Conservation (phyloP, 2,329 filamentous ascomycete species). For the Sordariomycetes sp. region DNA sequence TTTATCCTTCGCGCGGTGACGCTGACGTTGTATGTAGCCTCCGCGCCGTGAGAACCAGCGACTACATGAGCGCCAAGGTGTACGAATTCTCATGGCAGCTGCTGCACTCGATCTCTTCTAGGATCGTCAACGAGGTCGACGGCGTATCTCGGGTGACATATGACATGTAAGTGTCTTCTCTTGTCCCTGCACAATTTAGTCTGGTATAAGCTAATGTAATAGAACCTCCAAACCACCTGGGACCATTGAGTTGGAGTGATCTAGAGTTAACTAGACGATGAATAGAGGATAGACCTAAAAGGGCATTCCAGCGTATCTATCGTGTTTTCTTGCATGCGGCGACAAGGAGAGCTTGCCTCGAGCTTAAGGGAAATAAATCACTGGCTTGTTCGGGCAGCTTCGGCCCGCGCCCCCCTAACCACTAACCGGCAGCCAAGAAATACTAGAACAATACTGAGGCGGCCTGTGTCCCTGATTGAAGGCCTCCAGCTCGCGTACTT, state of each 20-base stretch:
- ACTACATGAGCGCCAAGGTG: conserved; percentile 62
- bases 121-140: conserved; percentile 59
- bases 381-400: no score
- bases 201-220: conserved; percentile 6
- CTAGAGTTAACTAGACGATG: not conserved
- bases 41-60: conserved; percentile 30
- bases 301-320: not conserved
- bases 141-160: conserved; percentile 64
- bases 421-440: no score
- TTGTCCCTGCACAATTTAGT: conserved; percentile 13
- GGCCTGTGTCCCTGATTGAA: no score
- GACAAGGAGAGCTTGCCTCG: no score
- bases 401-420: no score
- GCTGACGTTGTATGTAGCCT: conserved; percentile 15
- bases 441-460: no score
- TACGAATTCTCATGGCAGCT: conserved; percentile 57
- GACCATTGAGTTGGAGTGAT: conserved; percentile 64
- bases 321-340: no score
- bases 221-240: conserved; percentile 50
- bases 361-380: no score
- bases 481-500: no score
- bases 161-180: conserved; percentile 38
- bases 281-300: not conserved
- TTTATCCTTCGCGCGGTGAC: not conserved
- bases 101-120: conserved; percentile 51